A percentile compares a stretch with the other conserved stretches of the same genome.
Conservation (phyloP, 225 moss, liverwort and hornwort genomes). For the Marchantia paleacea region DNA sequence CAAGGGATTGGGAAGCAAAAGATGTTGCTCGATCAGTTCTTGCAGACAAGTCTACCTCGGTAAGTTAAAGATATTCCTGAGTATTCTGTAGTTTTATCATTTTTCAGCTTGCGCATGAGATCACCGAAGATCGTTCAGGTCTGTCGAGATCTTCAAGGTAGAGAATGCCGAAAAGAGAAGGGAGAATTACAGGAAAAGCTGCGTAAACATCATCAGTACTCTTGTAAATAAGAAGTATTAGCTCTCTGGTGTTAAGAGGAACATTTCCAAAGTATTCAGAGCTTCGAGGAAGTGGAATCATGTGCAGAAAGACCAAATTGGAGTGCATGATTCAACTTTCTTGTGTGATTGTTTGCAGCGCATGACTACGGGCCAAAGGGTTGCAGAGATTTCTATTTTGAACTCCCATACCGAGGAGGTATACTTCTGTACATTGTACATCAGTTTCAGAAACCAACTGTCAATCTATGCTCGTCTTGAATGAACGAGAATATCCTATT, state of each 20-base stretch:
- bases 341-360: constrained; percentile 52
- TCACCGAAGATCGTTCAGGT: background rate
- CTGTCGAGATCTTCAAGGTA: too few species aligned
- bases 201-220: background rate
- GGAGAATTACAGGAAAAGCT: background rate
- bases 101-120: background rate
- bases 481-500: too few species aligned
- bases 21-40: constrained; percentile 93
- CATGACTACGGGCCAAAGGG: constrained; percentile 92
- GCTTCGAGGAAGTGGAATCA: background rate
- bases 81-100: background rate
- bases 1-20: constrained; percentile 66
- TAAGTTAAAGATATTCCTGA: constrained; percentile 22
- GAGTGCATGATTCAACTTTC: background rate
- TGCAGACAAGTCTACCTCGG: constrained; percentile 98
- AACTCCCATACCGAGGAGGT: constrained; percentile 79
- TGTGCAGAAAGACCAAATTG: background rate
- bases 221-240: background rate
- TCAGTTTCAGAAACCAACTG: background rate
- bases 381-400: constrained; percentile 83
- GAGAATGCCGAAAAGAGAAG: background rate
- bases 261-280: background rate
- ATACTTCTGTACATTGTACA: background rate
- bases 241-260: background rate
- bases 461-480: background rate